These are phyloP conservation scores for Colletotrichum orchidophilum DNA, from an alignment of 2,329 filamentous ascomycete species.

Conservation along the genomic window DNA sequence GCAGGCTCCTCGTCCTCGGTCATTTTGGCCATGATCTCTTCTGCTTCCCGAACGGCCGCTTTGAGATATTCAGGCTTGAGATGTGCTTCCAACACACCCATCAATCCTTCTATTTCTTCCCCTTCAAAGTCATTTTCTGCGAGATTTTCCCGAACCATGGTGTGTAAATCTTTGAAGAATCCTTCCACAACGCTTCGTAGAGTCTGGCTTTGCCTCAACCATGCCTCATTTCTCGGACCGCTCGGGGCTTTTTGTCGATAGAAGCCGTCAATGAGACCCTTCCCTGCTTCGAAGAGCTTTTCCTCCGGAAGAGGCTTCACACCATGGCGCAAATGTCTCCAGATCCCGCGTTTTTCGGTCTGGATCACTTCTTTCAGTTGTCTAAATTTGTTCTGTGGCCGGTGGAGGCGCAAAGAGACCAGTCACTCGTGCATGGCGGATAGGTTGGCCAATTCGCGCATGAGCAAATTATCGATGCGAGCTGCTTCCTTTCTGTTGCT, in stretches of 20 bases:
- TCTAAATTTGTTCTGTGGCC: neutral
- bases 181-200: neutral
- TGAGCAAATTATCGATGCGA: neutral
- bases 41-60: neutral
- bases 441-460: neutral
- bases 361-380: accelerated
- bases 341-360: neutral
- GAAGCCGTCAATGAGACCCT: neutral
- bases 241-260: neutral
- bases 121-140: neutral
- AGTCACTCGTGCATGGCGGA: neutral
- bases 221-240: neutral
- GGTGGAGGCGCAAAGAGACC: neutral
- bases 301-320: neutral
- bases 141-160: neutral
- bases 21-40: neutral
- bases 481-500: neutral
- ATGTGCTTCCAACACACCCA: neutral
- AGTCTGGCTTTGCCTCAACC: neutral
- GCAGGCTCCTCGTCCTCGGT: neutral
- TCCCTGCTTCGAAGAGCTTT: neutral
- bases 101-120: neutral
- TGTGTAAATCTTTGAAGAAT: neutral
- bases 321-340: no score
- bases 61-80: neutral